Base-by-base conservation (phyloP, 306 rosid species). In the Lagenaria siceraria region DNA sequence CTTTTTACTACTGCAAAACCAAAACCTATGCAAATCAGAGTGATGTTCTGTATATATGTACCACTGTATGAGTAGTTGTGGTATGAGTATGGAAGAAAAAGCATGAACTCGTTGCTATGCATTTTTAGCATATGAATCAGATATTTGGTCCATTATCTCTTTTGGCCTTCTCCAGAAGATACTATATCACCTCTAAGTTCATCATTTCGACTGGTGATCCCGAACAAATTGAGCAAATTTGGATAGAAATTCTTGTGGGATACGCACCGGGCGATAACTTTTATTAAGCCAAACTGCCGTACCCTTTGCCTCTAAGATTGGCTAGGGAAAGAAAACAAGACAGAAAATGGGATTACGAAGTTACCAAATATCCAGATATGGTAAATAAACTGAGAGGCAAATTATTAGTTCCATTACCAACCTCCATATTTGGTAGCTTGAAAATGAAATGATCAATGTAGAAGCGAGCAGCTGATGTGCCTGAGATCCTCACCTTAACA, bases 401-500 rank as follows among this genome's bases (percentile, higher is more conserved):
- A 51, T 7, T 6, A 11, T 29, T 64, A 21, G 18, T 43, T 25
- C 42, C 48, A 58, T 35, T 68, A 79, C 65, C 74, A 66, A 95
- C 98, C 96, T 92, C 97, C 81, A 78, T 88, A 83, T 85, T 83
- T 70, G 97, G 96, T 62, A 92, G 91, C 89, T 88, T 95, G 81
- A 79, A 83, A 81, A 95, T 88, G 82, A 84, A 80, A 78, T 90
- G 90, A 69, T 95, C 96, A 33, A 92, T 71, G 89, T 78, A 87
- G 55, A 92, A 4, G 49, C 93, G 93, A 73, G 93, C 97, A 46
- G 91, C 89, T 1, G 97, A 92, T 68, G 87, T 74, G 80, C 87
- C 88, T 24, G 90, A 79, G 81, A 92, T 54, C 80, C 87, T 84
- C 63, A 88, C 93, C 85, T 81, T 87, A 19, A 90, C 81, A 15